Percentiles rank a stretch among this genome's conserved stretches.
Evolutionary conservation across 306 rosid genomes (phyloP).

Genomic region (Fragaria ananassa): DNA sequence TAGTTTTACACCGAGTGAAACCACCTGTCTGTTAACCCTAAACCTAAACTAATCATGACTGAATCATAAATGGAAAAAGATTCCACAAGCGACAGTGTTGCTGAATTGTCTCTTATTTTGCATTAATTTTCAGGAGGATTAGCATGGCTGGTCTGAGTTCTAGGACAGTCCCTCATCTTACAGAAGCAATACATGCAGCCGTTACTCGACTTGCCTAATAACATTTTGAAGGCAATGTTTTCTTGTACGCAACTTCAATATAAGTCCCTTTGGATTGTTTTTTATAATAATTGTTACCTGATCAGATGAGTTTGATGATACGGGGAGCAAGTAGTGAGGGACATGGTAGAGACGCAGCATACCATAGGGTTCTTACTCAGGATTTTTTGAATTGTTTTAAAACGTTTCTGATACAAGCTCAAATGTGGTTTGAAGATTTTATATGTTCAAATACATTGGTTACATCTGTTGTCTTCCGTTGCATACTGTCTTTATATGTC

Average conservation of each 20-base stretch:
- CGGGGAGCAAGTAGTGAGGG: background rate
- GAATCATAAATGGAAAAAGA: background rate
- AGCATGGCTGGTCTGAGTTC: conserved; percentile 99
- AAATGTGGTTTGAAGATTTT: no score
- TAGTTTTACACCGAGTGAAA: background rate
- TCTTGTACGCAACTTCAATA: background rate
- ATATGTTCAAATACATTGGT: no score
- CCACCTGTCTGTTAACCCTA: background rate
- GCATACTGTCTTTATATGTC: no score
- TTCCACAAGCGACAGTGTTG: background rate
- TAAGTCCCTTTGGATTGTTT: background rate
- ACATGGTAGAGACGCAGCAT: background rate
- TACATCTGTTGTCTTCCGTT: no score
- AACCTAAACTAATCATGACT: background rate
- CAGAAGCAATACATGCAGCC: conserved; percentile 89
- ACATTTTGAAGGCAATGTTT: background rate
- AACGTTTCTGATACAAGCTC: background rate
- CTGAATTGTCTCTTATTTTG: background rate
- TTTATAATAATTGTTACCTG: conserved; percentile 38
- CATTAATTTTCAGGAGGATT: conserved; percentile 68
- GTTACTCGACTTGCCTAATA: conserved; percentile 46
- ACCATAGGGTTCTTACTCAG: background rate
- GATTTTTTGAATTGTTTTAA: background rate
- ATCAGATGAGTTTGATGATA: conserved; percentile 9
- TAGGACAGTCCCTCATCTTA: conserved; percentile 82